Evolutionary conservation across 176 grass and related monocot species (phyloP).

Genomic region (Eragrostis curvula): DNA sequence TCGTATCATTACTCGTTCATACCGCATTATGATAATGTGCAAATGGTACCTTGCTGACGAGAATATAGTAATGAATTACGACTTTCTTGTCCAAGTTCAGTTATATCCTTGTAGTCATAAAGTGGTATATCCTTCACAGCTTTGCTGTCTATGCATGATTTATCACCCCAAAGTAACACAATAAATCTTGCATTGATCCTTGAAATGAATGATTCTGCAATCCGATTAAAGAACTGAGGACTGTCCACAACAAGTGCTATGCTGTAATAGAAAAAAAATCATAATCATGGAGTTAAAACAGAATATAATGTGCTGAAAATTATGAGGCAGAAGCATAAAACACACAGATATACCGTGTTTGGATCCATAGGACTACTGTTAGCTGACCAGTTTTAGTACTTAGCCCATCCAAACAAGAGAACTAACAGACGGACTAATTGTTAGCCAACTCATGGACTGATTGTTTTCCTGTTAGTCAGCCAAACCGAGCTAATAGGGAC

Average conservation of each 20-base stretch:
- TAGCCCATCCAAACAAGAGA: no score
- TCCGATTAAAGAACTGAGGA: slow-evolving; percentile 92
- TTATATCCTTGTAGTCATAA: slow-evolving; percentile 83
- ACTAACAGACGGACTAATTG: no score
- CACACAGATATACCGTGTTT: neutral
- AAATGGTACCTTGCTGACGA: slow-evolving; percentile 64
- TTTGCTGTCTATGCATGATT: slow-evolving; percentile 65
- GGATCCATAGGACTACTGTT: no score
- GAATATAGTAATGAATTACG: slow-evolving; percentile 49
- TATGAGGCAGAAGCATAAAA: slow-evolving; percentile 5
- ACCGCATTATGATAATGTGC: slow-evolving; percentile 25
- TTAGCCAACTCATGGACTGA: no score
- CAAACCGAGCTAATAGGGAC: no score
- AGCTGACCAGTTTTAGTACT: no score
- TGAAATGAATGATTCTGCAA: slow-evolving; percentile 80
- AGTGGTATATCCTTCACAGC: slow-evolving; percentile 65
- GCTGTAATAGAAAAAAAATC: slow-evolving; percentile 55
- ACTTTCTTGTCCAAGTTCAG: slow-evolving; percentile 63
- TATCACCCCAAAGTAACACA: slow-evolving; percentile 92
- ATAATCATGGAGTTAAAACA: slow-evolving; percentile 45
- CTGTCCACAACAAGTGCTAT: slow-evolving; percentile 87
- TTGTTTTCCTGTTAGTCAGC: no score
- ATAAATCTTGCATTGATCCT: slow-evolving; percentile 75
- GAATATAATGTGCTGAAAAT: slow-evolving; percentile 6
- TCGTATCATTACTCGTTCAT: slow-evolving; percentile 7